Evolutionary conservation across 768 basidiomycete species (phyloP), one percentile per base, ranked within the genome.

Genomic region (Xerocomus brunneocitrinus): DNA sequence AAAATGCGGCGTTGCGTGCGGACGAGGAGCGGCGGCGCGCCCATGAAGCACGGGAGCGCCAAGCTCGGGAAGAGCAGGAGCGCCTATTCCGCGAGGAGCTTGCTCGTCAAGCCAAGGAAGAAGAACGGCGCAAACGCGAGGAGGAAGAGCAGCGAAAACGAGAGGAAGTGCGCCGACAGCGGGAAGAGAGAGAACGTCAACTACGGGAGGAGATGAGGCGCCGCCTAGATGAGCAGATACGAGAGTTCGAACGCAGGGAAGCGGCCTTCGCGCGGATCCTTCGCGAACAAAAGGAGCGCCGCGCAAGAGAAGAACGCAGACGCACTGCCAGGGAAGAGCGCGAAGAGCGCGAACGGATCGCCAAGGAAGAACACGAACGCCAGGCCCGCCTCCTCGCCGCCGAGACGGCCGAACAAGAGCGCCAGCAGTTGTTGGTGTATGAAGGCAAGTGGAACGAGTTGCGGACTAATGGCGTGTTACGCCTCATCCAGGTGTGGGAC

Each of bases 401-500:
- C 4, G 28, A 42, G 19, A 22, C 39, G 46, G 55, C 59, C 12
- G 56, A 49, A 0, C 53, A 60, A 25, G 4, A 53, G n/a, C 34
- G 43, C 5, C 53, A 47, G 12, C n/a, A 53, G 10, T 67, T 70
- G 50, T 31, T 35, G 14, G 0, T 65, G 6, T 74, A 74, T 52
- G 67, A 71, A n/a, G 60, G 22, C 40, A 74, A 72, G 50, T 77
- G 76, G 76, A 57, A 61, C 27, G 64, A 64, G 14, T 68, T 76
- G 49, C 70, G 67, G 52, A 54, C 53, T 5, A 60, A 25, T 32
- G 49, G 53, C 13, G n/a, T 46, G 1, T 28, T 64, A 0, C 53
- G 73, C 6, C 54, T 46, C 1, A 55, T 69, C 51, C 19, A 59
- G 9, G 70, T 73, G 53, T 44, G 42, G 24, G 64, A 74, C 47